Evolutionary conservation across 116 monocot species (phyloP).

Genomic region (Posidonia oceanica): DNA sequence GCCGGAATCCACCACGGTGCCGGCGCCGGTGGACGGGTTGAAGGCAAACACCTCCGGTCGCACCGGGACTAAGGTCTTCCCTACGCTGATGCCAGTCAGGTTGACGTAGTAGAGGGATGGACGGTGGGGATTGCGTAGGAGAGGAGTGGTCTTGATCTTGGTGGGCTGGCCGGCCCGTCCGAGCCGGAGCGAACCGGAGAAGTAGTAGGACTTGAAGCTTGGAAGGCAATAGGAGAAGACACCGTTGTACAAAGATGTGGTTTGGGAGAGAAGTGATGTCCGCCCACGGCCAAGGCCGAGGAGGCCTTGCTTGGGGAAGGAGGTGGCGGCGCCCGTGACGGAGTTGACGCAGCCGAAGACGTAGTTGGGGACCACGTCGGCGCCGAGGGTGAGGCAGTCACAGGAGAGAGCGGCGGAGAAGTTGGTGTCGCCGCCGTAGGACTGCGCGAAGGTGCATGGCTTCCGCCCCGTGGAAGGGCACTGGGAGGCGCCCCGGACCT

Average conservation of each 20-base stretch:
- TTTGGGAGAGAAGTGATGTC: slow-evolving; percentile 45
- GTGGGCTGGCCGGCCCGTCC: slow-evolving; percentile 54
- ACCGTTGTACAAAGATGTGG: slow-evolving; percentile 36
- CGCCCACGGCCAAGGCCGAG: slow-evolving; percentile 65
- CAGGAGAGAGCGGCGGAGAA: slow-evolving; percentile 11
- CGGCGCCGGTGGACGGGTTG: slow-evolving; percentile 41
- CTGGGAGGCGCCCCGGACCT: slow-evolving; percentile 27
- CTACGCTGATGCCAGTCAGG: slow-evolving; percentile 39
- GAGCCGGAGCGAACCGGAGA: slow-evolving; percentile 82
- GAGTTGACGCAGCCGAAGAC: slow-evolving; percentile 54
- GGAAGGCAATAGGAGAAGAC: slow-evolving; percentile 97
- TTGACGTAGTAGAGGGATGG: slow-evolving; percentile 89
- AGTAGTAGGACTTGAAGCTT: slow-evolving; percentile 91
- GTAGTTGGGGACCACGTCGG: slow-evolving; percentile 25
- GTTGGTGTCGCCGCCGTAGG: slow-evolving; percentile 37
- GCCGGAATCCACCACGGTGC: slow-evolving; percentile 73
- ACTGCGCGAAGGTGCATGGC: slow-evolving; percentile 25
- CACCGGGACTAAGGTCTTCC: slow-evolving; percentile 12
- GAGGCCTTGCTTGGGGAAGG: slow-evolving; percentile 64
- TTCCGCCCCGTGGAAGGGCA: background rate
- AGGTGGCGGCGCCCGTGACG: slow-evolving; percentile 19
- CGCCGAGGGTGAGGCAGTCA: slow-evolving; percentile 17
- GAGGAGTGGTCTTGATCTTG: slow-evolving; percentile 49
- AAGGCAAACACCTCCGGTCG: slow-evolving; percentile 22
- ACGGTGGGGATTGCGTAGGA: slow-evolving; percentile 71